Conservation (phyloP, 2,329 filamentous ascomycete genomes). For the Sordariomycetes sp. region DNA sequence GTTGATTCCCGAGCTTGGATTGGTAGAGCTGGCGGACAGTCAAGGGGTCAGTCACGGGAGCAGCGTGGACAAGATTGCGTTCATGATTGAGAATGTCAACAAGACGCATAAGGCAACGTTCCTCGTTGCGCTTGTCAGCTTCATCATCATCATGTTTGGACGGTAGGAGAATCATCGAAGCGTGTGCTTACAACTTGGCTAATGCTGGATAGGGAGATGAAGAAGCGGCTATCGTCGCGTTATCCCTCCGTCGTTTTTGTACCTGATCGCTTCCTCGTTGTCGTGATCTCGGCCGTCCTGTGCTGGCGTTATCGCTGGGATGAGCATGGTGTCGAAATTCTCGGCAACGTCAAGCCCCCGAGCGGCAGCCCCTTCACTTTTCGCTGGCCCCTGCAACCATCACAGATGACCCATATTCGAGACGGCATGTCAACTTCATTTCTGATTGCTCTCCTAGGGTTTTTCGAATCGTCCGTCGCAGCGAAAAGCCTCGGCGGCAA, state of each 20-base stretch:
- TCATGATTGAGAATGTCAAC: constrained; percentile 59
- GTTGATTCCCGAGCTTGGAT: constrained; percentile 79
- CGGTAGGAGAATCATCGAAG: constrained; percentile 40
- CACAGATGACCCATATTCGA: constrained; percentile 72
- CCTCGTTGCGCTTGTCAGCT: constrained; percentile 68
- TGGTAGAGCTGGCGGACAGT: constrained; percentile 56
- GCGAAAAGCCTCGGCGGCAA: constrained; percentile 76
- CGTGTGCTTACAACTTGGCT: background rate
- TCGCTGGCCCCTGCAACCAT: constrained; percentile 72
- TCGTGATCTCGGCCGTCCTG: constrained; percentile 74
- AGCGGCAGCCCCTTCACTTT: constrained; percentile 69
- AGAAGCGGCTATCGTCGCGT: constrained; percentile 69
- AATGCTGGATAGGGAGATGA: constrained; percentile 54
- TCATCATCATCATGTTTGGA: constrained; percentile 83
- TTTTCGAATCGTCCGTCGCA: constrained; percentile 95
- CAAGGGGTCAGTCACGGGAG: constrained; percentile 70
- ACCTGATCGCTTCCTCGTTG: constrained; percentile 84
- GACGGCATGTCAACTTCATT: constrained; percentile 87
- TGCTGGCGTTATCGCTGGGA: constrained; percentile 75
- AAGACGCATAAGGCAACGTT: constrained; percentile 67
- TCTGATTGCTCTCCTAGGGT: constrained; percentile 88
- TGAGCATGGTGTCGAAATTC: constrained; percentile 66
- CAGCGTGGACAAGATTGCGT: constrained; percentile 75
- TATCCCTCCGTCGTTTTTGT: constrained; percentile 78
- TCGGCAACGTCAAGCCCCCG: constrained; percentile 70